These are phyloP conservation scores for Eimeria tenella DNA, from an alignment of 169 alveolate species.

Conservation along the genomic window DNA sequence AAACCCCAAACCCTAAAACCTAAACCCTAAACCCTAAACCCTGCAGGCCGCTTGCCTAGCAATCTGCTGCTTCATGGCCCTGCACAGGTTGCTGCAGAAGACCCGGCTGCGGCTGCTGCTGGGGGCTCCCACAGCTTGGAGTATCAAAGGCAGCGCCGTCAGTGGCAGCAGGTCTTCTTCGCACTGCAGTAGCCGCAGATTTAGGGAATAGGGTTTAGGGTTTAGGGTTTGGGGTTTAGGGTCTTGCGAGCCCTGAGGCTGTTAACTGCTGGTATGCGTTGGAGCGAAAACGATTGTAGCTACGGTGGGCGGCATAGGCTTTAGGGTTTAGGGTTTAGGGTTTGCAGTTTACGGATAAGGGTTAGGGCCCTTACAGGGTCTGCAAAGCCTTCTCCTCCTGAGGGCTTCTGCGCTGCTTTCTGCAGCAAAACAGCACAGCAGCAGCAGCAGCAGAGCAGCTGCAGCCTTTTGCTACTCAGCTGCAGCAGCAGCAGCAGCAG, in stretches of 20 bases:
- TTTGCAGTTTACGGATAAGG: neutral
- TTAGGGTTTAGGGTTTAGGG: slow-evolving; percentile 40
- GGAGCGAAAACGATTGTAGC: neutral
- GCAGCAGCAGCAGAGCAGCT: neutral
- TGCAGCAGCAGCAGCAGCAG: neutral
- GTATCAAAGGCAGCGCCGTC: slow-evolving; percentile 30
- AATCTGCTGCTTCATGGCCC: slow-evolving; percentile 51
- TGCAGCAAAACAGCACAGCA: slow-evolving; percentile 5
- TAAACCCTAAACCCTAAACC: slow-evolving; percentile 1
- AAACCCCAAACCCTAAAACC: slow-evolving; percentile 10
- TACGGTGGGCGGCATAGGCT: neutral
- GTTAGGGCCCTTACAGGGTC: slow-evolving; percentile 25
- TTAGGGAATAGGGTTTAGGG: neutral
- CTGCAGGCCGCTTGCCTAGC: neutral
- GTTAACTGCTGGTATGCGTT: too few species aligned
- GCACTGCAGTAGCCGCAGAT: slow-evolving; percentile 39
- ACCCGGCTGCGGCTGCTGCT: slow-evolving; percentile 57
- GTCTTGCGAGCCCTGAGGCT: neutral
- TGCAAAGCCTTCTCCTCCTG: slow-evolving; percentile 31
- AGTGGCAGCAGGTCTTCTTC: slow-evolving; percentile 44
- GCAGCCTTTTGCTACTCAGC: neutral
- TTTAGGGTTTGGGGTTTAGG: slow-evolving; percentile 12
- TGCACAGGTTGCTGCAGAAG: slow-evolving; percentile 58
- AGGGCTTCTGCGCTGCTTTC: slow-evolving; percentile 30
- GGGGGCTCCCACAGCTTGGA: slow-evolving; percentile 62